These are phyloP conservation scores for Saccharomycopsis vini DNA, from an alignment of 805 yeast genomes.

Conservation along the genomic window DNA sequence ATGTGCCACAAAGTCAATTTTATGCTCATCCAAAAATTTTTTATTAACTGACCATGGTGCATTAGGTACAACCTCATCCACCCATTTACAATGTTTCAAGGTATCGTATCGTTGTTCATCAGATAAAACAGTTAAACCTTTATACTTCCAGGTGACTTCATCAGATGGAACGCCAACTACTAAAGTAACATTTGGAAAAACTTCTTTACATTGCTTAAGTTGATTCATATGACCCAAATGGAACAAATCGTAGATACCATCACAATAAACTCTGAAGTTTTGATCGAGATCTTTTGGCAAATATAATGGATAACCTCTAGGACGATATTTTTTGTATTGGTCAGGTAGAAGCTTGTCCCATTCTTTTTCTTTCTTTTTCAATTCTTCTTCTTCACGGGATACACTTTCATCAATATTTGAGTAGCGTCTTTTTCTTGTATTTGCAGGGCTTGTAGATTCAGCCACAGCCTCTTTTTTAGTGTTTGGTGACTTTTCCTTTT, in stretches of 20 bases:
- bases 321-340: slow-evolving; percentile 68
- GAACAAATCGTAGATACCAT: slow-evolving; percentile 94
- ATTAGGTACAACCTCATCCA: slow-evolving; percentile 87
- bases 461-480: too few species aligned
- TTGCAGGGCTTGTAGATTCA: too few species aligned
- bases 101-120: slow-evolving; percentile 88
- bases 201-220: slow-evolving; percentile 90
- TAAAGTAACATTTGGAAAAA: slow-evolving; percentile 73
- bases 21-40: slow-evolving; percentile 67
- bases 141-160: slow-evolving; percentile 79
- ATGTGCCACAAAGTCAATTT: slow-evolving; percentile 94
- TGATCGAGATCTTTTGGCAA: slow-evolving; percentile 60
- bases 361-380: slow-evolving; percentile 36
- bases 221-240: slow-evolving; percentile 98
- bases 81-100: slow-evolving; percentile 92
- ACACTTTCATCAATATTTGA: slow-evolving; percentile 5
- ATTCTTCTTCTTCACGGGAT: background rate
- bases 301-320: slow-evolving; percentile 68
- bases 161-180: slow-evolving; percentile 93
- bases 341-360: slow-evolving; percentile 60
- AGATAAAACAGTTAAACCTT: slow-evolving; percentile 85
- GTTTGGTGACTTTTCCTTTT: too few species aligned
- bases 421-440: slow-evolving; percentile 9
- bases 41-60: slow-evolving; percentile 95
- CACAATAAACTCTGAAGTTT: slow-evolving; percentile 92